Conservation (phyloP, 1,284 basidiomycete species). For the Fomitopsis schrenkii region DNA sequence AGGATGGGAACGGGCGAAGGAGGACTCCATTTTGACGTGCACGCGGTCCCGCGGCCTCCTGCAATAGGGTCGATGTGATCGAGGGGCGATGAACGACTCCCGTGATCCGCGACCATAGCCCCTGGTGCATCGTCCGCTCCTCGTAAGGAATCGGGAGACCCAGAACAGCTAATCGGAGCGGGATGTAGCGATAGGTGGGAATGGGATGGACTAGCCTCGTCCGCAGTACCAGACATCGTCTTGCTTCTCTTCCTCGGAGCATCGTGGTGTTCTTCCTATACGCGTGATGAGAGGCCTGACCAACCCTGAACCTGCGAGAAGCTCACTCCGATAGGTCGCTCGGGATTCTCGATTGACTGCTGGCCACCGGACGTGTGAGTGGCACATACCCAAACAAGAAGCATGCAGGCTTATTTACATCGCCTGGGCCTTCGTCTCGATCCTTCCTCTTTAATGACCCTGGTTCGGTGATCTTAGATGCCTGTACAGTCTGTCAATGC, state of each 20-base stretch:
- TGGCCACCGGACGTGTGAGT: slow-evolving; percentile 7
- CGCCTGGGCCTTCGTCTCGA: slow-evolving; percentile 12
- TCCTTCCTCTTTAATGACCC: slow-evolving; percentile 18
- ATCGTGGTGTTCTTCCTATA: neutral
- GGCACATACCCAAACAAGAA: neutral
- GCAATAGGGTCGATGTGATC: neutral
- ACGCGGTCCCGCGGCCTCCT: neutral
- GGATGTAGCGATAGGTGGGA: neutral
- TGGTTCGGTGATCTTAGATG: slow-evolving; percentile 14
- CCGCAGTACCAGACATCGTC: slow-evolving; percentile 12
- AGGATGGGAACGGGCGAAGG: slow-evolving; percentile 4
- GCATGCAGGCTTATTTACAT: slow-evolving; percentile 13
- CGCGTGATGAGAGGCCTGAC: neutral
- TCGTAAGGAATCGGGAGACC: neutral
- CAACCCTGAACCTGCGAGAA: neutral
- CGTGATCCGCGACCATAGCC: neutral
- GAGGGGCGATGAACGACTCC: neutral
- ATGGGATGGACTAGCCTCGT: neutral
- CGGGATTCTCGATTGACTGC: neutral
- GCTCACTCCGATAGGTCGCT: neutral
- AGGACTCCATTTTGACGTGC: neutral
- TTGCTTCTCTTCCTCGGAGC: slow-evolving; percentile 20
- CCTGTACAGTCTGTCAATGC: slow-evolving; percentile 3
- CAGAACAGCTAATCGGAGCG: neutral
- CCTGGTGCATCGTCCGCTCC: neutral